A percentile compares a stretch with the other conserved stretches of the same genome.
phyloP scores from a whole-genome alignment of 148 eudicot genomes.

The Fagopyrum tataricum region DNA sequence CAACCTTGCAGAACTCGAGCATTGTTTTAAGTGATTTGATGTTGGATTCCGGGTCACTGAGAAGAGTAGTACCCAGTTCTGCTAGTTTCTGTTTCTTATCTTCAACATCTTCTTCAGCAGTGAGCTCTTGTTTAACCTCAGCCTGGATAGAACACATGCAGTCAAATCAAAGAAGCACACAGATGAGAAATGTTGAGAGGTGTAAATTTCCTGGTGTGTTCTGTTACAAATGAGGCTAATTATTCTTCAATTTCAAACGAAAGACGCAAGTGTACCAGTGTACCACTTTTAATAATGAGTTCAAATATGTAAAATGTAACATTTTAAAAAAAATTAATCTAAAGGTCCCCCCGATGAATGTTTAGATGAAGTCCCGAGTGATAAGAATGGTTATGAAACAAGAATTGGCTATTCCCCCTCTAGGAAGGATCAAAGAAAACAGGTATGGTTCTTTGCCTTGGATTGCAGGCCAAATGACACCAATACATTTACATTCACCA shows the following conservation, averaged over 20 bases:
- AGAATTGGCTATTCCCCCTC: not conserved
- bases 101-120: conserved; percentile 58
- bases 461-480: not conserved
- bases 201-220: not conserved
- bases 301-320: too few relatives aligned
- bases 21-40: conserved; percentile 64
- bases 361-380: not conserved
- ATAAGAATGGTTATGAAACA: not conserved
- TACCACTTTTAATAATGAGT: too few relatives aligned
- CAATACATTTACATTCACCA: not conserved
- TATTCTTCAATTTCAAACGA: not conserved
- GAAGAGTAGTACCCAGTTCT: conserved; percentile 77
- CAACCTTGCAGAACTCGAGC: conserved; percentile 68
- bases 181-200: not conserved
- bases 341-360: not conserved
- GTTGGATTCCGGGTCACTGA: conserved; percentile 74
- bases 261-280: not conserved
- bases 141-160: conserved; percentile 39
- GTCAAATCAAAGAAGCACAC: not conserved
- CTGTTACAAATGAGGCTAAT: not conserved
- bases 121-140: conserved; percentile 70
- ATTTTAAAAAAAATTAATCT: too few relatives aligned
- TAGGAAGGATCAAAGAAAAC: not conserved
- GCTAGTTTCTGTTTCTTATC: conserved; percentile 67
- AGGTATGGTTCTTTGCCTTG: not conserved